These are phyloP conservation scores for Arthrobotrys sinensis DNA, from an alignment of 2,329 filamentous ascomycete species.

Conservation along the genomic window DNA sequence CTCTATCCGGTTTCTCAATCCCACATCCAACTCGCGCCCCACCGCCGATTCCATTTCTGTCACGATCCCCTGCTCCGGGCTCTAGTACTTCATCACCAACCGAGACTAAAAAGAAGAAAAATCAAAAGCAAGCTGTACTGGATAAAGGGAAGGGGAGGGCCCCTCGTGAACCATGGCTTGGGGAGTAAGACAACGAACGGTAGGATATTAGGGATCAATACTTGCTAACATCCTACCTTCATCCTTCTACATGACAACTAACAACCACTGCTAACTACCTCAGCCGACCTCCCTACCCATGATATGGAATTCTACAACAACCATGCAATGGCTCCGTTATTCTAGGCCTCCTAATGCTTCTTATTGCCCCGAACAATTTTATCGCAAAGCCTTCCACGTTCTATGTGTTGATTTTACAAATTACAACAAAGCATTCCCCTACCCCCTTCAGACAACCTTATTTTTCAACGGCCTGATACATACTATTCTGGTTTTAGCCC, in stretches of 20 bases:
- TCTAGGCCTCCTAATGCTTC: no score
- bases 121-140: background rate
- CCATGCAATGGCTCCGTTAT: no score
- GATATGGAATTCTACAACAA: no score
- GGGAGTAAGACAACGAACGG: no score
- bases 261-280: no score
- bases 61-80: conserved; percentile 16
- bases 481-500: background rate
- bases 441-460: background rate
- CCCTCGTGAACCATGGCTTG: background rate
- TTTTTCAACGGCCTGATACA: background rate
- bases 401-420: conserved; percentile 8
- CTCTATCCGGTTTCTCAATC: conserved; percentile 6
- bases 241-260: no score
- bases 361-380: background rate
- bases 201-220: no score
- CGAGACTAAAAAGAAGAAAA: background rate
- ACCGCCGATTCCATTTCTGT: conserved; percentile 37
- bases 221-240: no score
- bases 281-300: no score
- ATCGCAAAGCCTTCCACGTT: background rate
- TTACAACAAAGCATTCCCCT: conserved; percentile 7
- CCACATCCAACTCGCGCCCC: conserved; percentile 46
- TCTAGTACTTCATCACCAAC: background rate
- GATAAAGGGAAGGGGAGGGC: conserved; percentile 8